Conservation (phyloP, 2,329 filamentous ascomycete genomes). For the Didymella pomorum region DNA sequence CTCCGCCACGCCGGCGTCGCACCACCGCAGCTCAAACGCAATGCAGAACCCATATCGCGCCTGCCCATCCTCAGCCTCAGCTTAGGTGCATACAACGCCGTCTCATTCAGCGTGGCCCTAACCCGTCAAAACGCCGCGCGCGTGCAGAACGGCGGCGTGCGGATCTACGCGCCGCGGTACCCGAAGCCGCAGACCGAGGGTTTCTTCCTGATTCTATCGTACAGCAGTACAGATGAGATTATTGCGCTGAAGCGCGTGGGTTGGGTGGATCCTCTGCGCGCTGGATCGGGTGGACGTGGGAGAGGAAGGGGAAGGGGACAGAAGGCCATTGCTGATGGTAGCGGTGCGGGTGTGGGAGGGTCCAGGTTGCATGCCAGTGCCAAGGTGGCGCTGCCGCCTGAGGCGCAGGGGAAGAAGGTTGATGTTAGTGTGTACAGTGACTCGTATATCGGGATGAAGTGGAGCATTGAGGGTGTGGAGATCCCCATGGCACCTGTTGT, state of each 20-base stretch:
- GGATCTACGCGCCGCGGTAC: conserved; percentile 87
- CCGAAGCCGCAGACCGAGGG: conserved; percentile 95
- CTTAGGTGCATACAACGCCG: conserved; percentile 67
- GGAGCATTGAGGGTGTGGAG: conserved; percentile 62
- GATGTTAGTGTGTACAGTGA: conserved; percentile 85
- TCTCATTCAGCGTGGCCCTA: conserved; percentile 70
- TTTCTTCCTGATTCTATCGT: conserved; percentile 84
- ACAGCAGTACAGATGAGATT: conserved; percentile 74
- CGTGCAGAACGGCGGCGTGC: conserved; percentile 60
- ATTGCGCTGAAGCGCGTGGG: conserved; percentile 85
- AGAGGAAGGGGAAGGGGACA: conserved; percentile 16
- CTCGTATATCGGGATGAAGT: conserved; percentile 80
- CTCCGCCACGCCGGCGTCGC: conserved; percentile 60
- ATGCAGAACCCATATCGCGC: conserved; percentile 67
- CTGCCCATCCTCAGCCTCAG: conserved; percentile 75
- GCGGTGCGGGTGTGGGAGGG: conserved; percentile 24
- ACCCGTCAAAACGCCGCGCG: conserved; percentile 68
- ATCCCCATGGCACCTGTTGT: conserved; percentile 54
- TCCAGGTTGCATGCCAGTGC: conserved; percentile 62
- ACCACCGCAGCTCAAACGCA: conserved; percentile 54
- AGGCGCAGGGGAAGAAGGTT: conserved; percentile 65
- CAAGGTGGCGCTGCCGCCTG: conserved; percentile 67
- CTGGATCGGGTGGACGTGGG: conserved; percentile 11
- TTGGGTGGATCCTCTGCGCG: conserved; percentile 63
- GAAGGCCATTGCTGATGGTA: conserved; percentile 7